Evolutionary conservation across 768 basidiomycete genomes (phyloP).

Genomic region (Fomitopsis serialis): DNA sequence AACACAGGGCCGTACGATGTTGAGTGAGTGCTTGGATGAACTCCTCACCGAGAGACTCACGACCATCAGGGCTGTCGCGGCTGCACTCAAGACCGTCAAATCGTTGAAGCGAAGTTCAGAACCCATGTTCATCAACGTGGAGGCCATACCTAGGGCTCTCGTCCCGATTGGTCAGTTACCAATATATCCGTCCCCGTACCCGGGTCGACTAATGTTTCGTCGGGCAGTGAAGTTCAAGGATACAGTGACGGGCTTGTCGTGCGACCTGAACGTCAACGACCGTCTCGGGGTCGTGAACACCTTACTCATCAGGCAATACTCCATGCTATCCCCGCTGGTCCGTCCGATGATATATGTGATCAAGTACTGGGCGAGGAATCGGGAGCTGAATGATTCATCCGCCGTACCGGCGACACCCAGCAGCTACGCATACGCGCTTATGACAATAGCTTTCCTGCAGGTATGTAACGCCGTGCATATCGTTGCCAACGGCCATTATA

Average conservation of each 20-base stretch:
- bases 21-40: neutral
- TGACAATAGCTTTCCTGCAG: conserved; percentile 59
- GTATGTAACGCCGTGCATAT: conserved; percentile 25
- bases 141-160: conserved; percentile 20
- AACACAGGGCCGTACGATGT: neutral
- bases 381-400: conserved; percentile 44
- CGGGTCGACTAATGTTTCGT: neutral
- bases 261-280: conserved; percentile 62
- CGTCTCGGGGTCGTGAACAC: conserved; percentile 52
- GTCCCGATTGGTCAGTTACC: conserved; percentile 31
- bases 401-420: conserved; percentile 37
- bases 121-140: conserved; percentile 28
- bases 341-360: conserved; percentile 39
- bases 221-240: conserved; percentile 48
- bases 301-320: conserved; percentile 45
- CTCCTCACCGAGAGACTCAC: conserved; percentile 22
- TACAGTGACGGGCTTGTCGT: conserved; percentile 31
- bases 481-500: neutral
- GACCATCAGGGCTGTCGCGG: neutral
- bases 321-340: conserved; percentile 37
- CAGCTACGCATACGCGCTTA: conserved; percentile 56
- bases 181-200: neutral
- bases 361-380: conserved; percentile 56
- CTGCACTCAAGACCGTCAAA: too few species aligned
- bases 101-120: too few species aligned